Evolutionary conservation across 78 protist species (phyloP).

Genomic region (Dictyostelium firmibasis): DNA sequence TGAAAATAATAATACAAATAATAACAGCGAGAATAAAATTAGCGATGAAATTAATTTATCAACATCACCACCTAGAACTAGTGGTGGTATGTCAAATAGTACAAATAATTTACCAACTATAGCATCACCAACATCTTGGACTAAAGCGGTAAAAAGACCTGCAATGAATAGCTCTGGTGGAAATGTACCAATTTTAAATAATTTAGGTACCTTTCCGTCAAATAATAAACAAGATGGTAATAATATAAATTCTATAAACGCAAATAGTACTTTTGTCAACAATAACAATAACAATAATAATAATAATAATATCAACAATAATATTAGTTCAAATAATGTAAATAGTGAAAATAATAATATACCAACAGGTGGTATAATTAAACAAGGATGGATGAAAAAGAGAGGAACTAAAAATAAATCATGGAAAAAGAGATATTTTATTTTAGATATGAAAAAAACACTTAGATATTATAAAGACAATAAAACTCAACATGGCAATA

Average conservation of each 20-base stretch:
- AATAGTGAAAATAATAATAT: constrained; percentile 11
- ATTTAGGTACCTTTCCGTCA: background rate
- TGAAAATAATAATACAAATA: background rate
- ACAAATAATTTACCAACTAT: background rate
- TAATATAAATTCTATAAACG: background rate
- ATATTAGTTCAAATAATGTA: background rate
- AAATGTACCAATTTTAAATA: background rate
- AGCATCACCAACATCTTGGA: constrained; percentile 23
- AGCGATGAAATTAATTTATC: background rate
- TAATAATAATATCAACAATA: background rate
- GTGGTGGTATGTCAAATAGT: background rate
- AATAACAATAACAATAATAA: background rate
- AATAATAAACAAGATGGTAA: background rate
- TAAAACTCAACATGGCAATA: background rate
- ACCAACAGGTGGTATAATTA: constrained; percentile 57
- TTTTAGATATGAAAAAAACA: constrained; percentile 38
- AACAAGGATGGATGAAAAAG: constrained; percentile 75
- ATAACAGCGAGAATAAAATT: background rate
- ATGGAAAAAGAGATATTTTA: constrained; percentile 66
- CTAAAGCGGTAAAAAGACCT: constrained; percentile 8
- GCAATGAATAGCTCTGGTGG: background rate
- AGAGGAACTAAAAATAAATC: constrained; percentile 49
- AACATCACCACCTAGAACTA: background rate
- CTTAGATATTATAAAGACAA: constrained; percentile 14
- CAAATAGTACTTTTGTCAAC: background rate